Evolutionary conservation across 2,329 filamentous ascomycete species (phyloP).

Genomic region (Truncatella angustata): DNA sequence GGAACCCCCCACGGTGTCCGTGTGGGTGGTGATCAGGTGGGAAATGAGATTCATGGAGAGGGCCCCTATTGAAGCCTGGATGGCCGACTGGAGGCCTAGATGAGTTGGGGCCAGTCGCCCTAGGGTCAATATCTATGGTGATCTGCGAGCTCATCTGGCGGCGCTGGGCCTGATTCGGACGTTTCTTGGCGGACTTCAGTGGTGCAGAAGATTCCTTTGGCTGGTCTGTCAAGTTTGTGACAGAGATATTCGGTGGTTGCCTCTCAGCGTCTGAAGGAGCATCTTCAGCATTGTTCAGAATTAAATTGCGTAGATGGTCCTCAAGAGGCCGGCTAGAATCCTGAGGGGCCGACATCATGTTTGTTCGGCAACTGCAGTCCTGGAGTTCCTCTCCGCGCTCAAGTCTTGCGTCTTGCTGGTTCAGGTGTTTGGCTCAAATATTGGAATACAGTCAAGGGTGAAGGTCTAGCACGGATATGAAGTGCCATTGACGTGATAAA

Average conservation of each 20-base stretch:
- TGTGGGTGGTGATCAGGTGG: conserved; percentile 25
- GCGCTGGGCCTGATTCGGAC: conserved; percentile 62
- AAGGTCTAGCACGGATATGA: background rate
- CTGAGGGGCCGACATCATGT: background rate
- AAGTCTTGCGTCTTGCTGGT: too few relatives aligned
- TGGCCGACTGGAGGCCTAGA: background rate
- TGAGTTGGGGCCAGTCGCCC: conserved; percentile 17
- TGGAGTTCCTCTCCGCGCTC: too few relatives aligned
- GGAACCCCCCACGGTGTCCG: conserved; percentile 21
- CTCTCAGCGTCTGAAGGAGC: background rate
- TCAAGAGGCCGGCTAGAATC: conserved; percentile 5
- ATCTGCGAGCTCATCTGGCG: conserved; percentile 61
- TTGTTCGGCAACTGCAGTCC: background rate
- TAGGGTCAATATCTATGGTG: conserved; percentile 53
- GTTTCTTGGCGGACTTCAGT: conserved; percentile 36
- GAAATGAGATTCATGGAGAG: conserved; percentile 19
- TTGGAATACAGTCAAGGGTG: background rate
- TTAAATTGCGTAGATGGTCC: conserved; percentile 8
- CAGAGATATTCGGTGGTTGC: background rate
- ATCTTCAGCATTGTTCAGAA: conserved; percentile 2
- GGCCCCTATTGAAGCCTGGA: conserved; percentile 10
- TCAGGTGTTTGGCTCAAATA: background rate
- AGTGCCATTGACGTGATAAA: background rate
- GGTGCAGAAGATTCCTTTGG: background rate
- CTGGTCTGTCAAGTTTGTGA: background rate